Evolutionary conservation across 2,329 filamentous ascomycete genomes (phyloP).

Genomic region (Akanthomyces muscarius): DNA sequence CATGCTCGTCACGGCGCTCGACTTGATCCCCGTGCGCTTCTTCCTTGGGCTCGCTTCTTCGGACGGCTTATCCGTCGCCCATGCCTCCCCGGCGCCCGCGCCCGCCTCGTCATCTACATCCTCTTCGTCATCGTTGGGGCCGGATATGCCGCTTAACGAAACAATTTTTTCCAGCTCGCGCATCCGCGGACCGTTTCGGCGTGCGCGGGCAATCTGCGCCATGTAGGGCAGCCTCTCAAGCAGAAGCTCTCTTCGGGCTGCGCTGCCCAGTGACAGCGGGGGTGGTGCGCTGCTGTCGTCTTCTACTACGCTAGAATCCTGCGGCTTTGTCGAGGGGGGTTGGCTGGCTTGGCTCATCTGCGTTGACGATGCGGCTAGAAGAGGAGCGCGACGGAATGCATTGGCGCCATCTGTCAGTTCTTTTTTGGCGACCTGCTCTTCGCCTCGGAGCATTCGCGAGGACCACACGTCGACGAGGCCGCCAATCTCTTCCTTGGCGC

Average conservation of each 20-base stretch:
- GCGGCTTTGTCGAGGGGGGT: neutral
- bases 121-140: slow-evolving; percentile 42
- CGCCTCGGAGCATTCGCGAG: slow-evolving; percentile 54
- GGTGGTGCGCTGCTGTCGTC: slow-evolving; percentile 35
- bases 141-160: slow-evolving; percentile 58
- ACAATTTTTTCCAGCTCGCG: slow-evolving; percentile 65
- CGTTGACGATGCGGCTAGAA: neutral
- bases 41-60: slow-evolving; percentile 52
- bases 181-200: slow-evolving; percentile 38
- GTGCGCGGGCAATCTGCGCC: slow-evolving; percentile 56
- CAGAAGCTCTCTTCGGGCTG: slow-evolving; percentile 68
- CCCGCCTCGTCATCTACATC: slow-evolving; percentile 37
- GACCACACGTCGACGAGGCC: slow-evolving; percentile 68
- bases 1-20: slow-evolving; percentile 37
- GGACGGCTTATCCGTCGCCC: slow-evolving; percentile 59
- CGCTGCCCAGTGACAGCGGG: slow-evolving; percentile 57
- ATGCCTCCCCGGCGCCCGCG: slow-evolving; percentile 41
- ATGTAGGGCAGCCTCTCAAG: slow-evolving; percentile 87
- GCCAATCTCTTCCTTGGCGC: slow-evolving; percentile 75
- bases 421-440: slow-evolving; percentile 35
- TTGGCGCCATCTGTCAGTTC: slow-evolving; percentile 43
- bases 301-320: slow-evolving; percentile 13
- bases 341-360: slow-evolving; percentile 14
- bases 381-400: slow-evolving; percentile 40
- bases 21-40: slow-evolving; percentile 37